Conservation (phyloP, 108 stramenopile species). For the Skeletonema grethae region DNA sequence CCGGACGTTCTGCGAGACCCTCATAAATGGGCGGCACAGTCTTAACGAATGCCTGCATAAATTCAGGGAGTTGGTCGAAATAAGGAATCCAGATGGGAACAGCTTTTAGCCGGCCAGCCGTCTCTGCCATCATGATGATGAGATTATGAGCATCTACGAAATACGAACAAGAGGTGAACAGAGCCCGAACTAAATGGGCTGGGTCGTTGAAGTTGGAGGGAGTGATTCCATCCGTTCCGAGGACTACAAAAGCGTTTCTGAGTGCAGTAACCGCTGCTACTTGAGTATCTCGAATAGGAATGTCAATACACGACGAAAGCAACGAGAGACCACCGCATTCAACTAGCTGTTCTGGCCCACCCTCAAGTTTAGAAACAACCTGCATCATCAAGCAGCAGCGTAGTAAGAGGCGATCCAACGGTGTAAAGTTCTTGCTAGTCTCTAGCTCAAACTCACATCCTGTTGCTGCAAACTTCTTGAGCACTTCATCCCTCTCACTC, state of each 20-base stretch:
- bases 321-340: not conserved
- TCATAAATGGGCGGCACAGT: not conserved
- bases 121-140: not conserved
- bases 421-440: not conserved
- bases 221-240: not conserved
- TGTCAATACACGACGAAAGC: not conserved
- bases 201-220: not conserved
- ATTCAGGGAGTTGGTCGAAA: too few species aligned
- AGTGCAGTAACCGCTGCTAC: not conserved
- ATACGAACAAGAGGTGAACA: not conserved
- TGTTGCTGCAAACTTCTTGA: too few species aligned
- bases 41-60: too few species aligned
- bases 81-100: not conserved
- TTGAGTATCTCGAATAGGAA: not conserved
- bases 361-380: not conserved
- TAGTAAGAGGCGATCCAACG: not conserved
- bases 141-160: not conserved
- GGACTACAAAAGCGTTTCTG: not conserved
- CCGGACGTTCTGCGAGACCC: not conserved
- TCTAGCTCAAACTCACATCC: not conserved
- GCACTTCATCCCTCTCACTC: too few species aligned
- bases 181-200: not conserved
- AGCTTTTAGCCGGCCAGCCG: not conserved
- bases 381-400: not conserved
- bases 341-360: not conserved